Evolutionary conservation across 1,139 yeast genomes (phyloP).

Genomic region (Candida dubliniensis): DNA sequence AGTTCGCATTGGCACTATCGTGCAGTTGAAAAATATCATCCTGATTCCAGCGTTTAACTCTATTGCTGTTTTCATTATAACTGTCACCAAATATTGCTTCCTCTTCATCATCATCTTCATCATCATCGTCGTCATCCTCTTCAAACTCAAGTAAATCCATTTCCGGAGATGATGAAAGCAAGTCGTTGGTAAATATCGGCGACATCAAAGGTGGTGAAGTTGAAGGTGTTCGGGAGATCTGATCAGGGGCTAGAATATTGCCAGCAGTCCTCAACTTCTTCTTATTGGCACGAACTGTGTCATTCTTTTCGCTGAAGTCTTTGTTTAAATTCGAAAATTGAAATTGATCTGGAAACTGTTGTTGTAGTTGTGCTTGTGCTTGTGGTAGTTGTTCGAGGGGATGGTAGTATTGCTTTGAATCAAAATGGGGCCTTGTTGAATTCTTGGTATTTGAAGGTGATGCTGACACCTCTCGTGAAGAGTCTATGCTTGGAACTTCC

Average conservation of each 20-base stretch:
- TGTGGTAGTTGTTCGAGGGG: no score
- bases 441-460: not conserved
- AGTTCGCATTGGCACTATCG: conserved; percentile 15
- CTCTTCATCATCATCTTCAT: conserved; percentile 14
- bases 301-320: not conserved
- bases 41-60: conserved; percentile 2
- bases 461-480: not conserved
- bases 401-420: no score
- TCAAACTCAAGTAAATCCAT: conserved; percentile 10
- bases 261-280: not conserved
- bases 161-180: not conserved
- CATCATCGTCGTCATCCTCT: conserved; percentile 16
- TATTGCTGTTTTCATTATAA: not conserved
- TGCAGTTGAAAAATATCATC: conserved; percentile 6
- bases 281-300: not conserved
- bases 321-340: no score
- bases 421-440: not conserved
- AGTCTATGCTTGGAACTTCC: conserved; percentile 4
- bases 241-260: not conserved
- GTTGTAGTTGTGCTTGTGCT: no score
- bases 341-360: no score
- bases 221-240: not conserved
- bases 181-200: conserved; percentile 1
- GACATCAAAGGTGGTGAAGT: conserved; percentile 4
- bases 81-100: not conserved